Percentiles rank a stretch among this genome's conserved stretches.
Evolutionary conservation across 192 early-diverging fungal genomes (phyloP).

Genomic region (Mycoemilia scoparia): DNA sequence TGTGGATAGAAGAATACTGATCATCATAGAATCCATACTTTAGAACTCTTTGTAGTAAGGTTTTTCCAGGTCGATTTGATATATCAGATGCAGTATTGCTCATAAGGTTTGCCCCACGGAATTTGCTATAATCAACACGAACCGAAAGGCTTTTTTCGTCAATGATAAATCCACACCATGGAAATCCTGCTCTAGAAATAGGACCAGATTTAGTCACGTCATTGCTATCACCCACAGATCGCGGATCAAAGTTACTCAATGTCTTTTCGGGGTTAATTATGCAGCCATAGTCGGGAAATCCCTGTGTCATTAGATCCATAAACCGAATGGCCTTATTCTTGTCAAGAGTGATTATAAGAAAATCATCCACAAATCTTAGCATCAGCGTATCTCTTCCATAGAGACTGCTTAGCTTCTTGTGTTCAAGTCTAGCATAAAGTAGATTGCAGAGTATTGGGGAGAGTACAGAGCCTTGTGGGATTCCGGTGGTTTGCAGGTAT

Average conservation of each 20-base stretch:
- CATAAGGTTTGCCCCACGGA: too few species aligned
- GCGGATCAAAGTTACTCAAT: constrained; percentile 51
- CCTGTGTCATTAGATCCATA: constrained; percentile 36
- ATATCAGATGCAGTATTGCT: too few species aligned
- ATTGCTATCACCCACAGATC: constrained; percentile 11
- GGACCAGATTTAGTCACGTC: constrained; percentile 3
- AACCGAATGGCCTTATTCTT: constrained; percentile 31
- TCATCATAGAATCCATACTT: too few species aligned
- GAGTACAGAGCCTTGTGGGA: constrained; percentile 81
- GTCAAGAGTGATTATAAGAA: constrained; percentile 52
- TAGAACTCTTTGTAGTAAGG: too few species aligned
- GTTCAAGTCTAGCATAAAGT: constrained; percentile 62
- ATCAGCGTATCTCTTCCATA: constrained; percentile 34
- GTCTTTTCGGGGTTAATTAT: constrained; percentile 58
- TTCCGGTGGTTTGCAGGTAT: constrained; percentile 56
- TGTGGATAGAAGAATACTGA: too few species aligned
- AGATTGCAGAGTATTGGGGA: constrained; percentile 79
- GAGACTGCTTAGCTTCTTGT: constrained; percentile 25
- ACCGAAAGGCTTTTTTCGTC: constrained; percentile 45
- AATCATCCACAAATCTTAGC: constrained; percentile 69
- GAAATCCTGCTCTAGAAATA: constrained; percentile 2
- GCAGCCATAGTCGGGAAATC: constrained; percentile 54
- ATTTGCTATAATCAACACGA: constrained; percentile 44
- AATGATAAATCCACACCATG: constrained; percentile 71
- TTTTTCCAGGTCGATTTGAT: too few species aligned